Conservation (phyloP, 495 filamentous ascomycete genomes). For the Bryoglossum gracile region DNA sequence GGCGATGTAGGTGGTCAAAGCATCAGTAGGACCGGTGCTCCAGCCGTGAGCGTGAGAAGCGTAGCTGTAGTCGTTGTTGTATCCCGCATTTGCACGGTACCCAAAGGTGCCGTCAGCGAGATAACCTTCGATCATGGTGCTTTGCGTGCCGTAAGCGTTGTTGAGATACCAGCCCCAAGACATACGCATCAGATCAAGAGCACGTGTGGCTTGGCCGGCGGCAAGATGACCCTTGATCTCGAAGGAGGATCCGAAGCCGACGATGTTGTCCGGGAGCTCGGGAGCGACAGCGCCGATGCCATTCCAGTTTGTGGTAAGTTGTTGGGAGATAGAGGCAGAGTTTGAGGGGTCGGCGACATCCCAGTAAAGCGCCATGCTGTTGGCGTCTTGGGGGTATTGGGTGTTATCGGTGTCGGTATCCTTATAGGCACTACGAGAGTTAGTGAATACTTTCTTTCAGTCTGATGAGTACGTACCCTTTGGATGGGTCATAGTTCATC, state of each 20-base stretch:
- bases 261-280: slow-evolving; percentile 52
- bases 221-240: slow-evolving; percentile 57
- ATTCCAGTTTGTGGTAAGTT: slow-evolving; percentile 25
- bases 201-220: slow-evolving; percentile 42
- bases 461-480: slow-evolving; percentile 23
- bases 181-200: slow-evolving; percentile 52
- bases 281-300: slow-evolving; percentile 51
- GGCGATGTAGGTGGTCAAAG: slow-evolving; percentile 50
- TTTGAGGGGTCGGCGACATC: slow-evolving; percentile 6
- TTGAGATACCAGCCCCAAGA: slow-evolving; percentile 60
- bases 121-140: slow-evolving; percentile 59
- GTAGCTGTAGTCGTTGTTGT: slow-evolving; percentile 42
- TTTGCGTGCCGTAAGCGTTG: slow-evolving; percentile 53
- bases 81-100: slow-evolving; percentile 48
- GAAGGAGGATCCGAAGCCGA: slow-evolving; percentile 55
- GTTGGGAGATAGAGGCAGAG: not conserved
- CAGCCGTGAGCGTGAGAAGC: slow-evolving; percentile 52
- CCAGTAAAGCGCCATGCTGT: slow-evolving; percentile 18
- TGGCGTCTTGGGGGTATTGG: slow-evolving; percentile 30
- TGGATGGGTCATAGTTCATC: slow-evolving; percentile 35
- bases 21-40: slow-evolving; percentile 51
- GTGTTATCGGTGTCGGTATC: slow-evolving; percentile 44
- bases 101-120: slow-evolving; percentile 49
- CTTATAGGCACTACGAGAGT: slow-evolving; percentile 47
- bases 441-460: slow-evolving; percentile 6